A percentile compares a stretch with the other conserved stretches of the same genome.
Evolutionary conservation across 148 eudicot genomes (phyloP).

Genomic region (Arbutus unedo): DNA sequence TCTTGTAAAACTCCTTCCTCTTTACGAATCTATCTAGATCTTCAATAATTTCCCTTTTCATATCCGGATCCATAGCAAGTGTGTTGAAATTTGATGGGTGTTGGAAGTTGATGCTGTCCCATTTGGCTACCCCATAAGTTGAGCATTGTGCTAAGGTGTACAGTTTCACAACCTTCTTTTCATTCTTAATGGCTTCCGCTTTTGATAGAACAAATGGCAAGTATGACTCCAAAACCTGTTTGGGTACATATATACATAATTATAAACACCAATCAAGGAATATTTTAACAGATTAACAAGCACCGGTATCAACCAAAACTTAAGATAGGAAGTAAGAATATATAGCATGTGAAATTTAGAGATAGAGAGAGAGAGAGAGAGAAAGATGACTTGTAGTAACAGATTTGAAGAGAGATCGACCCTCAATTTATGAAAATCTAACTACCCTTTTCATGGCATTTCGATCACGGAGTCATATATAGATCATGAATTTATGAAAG

Average conservation of each 20-base stretch:
- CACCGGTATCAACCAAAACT: too few species aligned
- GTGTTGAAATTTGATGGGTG: slow-evolving; percentile 58
- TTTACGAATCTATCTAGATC: slow-evolving; percentile 45
- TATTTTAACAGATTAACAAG: too few species aligned
- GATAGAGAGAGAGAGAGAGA: background rate
- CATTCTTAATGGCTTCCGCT: background rate
- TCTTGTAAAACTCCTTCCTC: slow-evolving; percentile 44
- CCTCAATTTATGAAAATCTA: background rate
- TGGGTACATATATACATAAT: background rate
- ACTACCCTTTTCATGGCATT: background rate
- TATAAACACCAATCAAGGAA: too few species aligned
- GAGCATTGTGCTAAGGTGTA: slow-evolving; percentile 5
- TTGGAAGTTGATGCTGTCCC: slow-evolving; percentile 41
- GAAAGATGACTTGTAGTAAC: background rate
- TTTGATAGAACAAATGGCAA: background rate
- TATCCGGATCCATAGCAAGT: slow-evolving; percentile 42
- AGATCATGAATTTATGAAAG: background rate
- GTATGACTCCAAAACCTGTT: slow-evolving; percentile 10
- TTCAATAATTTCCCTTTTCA: slow-evolving; percentile 30
- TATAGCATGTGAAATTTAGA: too few species aligned
- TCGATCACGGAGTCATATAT: background rate
- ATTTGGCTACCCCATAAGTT: background rate
- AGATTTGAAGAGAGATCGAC: background rate
- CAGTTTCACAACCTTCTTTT: slow-evolving; percentile 5
- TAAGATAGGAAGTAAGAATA: too few species aligned